phyloP scores from a whole-genome alignment of 768 basidiomycete species.

The Ramaria rubella region DNA sequence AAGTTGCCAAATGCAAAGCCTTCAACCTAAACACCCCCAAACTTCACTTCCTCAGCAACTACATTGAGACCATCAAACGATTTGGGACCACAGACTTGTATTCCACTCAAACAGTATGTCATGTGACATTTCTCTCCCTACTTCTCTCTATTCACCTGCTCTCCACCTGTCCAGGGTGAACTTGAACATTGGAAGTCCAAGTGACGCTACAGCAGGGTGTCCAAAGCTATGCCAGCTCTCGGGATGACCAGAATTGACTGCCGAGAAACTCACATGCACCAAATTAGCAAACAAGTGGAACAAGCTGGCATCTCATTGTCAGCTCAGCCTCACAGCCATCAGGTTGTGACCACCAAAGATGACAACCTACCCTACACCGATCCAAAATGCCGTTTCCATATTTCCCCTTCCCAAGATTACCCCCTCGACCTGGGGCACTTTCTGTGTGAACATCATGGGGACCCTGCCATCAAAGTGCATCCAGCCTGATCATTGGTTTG shows the following conservation, averaged over 20 bases:
- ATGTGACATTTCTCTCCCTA: not conserved
- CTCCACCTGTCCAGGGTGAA: slow-evolving; percentile 36
- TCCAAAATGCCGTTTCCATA: not conserved
- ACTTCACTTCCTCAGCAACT: slow-evolving; percentile 31
- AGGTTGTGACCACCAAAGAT: not conserved
- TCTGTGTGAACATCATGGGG: not conserved
- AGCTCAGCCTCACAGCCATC: not conserved
- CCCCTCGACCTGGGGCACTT: not conserved
- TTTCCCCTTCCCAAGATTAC: not conserved
- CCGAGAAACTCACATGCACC: slow-evolving; percentile 5
- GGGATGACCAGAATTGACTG: slow-evolving; percentile 21
- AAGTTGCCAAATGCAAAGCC: not conserved
- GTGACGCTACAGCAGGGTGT: slow-evolving; percentile 27
- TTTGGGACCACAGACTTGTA: slow-evolving; percentile 33
- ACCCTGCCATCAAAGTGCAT: not conserved
- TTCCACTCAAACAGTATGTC: slow-evolving; percentile 27
- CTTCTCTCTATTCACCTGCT: too few species aligned
- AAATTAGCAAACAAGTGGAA: not conserved
- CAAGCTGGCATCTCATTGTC: not conserved
- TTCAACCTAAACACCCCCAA: slow-evolving; percentile 33
- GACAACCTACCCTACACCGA: not conserved
- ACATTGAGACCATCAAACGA: slow-evolving; percentile 18
- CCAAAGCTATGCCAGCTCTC: slow-evolving; percentile 15
- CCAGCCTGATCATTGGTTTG: not conserved
- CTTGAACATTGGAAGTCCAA: slow-evolving; percentile 33